Base-by-base conservation (phyloP, 306 rosid species). In the Pyrus pyrifolia region DNA sequence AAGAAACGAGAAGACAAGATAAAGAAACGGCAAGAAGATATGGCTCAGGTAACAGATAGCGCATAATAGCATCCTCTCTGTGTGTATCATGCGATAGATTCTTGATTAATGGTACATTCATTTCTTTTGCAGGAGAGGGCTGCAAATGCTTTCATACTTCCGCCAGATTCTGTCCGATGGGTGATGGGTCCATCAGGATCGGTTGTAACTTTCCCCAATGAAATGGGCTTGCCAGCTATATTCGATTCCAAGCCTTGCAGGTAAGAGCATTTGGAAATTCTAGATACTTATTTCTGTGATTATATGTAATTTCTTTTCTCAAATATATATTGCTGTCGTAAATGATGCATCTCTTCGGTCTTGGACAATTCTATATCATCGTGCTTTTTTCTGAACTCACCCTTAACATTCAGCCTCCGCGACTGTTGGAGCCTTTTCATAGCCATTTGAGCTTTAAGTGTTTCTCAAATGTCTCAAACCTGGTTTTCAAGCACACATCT, bases 1-100 rank as follows among this genome's bases (percentile, higher is more conserved):
- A 88, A 86, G 89, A 88, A 88, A 77, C 79, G 80, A 44, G 87
- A 84, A 69, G 90, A 86, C 52, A 88, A 82, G 81, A 78, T 80
- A 74, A 88, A 84, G 72, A 88, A 86, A 78, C 86, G 76, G 29
- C 75, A 75, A 68, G 87, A 86, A 38, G 85, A 84, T 53, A 55
- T 65, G 23, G 84, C 86, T 18, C 86, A 85, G 82, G 87, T 86
- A 74, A 49, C 2, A 1, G 25, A 60, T 60, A 58, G 8, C 27
- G 18, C 49, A 60, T 42, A 27, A 44, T 22, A 19, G 65, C 11
- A 68, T n/a, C 25, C 76, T 70, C 29, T 61, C 15, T 19, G 11
- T 27, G 22, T 9, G 53, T 22, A 30, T 65, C 35, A 55, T 42
- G 38, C 15, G 18, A 30, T 10, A 15, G 40, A 22, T 46, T 14